Evolutionary conservation across 495 filamentous ascomycete species (phyloP), one percentile per base, ranked within the genome.

Genomic region (Podospora australis): DNA sequence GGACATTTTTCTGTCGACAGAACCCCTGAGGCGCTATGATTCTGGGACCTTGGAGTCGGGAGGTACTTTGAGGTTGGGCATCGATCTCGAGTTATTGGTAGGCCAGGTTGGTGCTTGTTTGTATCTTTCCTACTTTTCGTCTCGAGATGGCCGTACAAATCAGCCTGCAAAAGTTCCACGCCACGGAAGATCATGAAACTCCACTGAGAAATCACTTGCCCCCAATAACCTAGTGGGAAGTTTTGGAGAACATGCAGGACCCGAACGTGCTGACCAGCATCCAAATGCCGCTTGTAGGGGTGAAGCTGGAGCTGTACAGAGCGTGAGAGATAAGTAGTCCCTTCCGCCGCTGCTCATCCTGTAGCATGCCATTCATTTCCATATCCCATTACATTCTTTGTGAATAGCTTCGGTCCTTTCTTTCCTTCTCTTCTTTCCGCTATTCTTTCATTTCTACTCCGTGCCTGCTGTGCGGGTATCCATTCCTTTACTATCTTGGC

Each of bases 391-490:
- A n/a, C 39, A 26, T 36, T 40, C 40, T n/a, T 46, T 57, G 49
- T 50, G 58, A 56, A 61, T 59, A 56, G 53, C 51, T 10, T 66
- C 58, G 32, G 49, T 51, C 52, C 23, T 48, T 58, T 46, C 36
- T 46, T 50, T 57, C 51, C 4, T 50, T 49, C 24, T 30, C 44
- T 60, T 43, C 17, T 39, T 49, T 52, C 46, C 50, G 39, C 52
- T 45, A 29, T 47, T 44, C 29, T 19, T 29, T 41, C 46, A 26
- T 35, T 46, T 50, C 38, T 34, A 41, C 32, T 45, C 22, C 19
- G 47, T 50, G 49, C 53, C 55, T 68, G 65, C 56, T 68, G 65
- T 53, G 60, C 63, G 49, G 65, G 58, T 44, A 58, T 64, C 49
- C 53, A 46, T 58, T 58, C 58, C 20, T 44, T 54, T 63, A n/a